phyloP scores from a whole-genome alignment of 148 eudicot genomes.

The Amaranthus palmeri region DNA sequence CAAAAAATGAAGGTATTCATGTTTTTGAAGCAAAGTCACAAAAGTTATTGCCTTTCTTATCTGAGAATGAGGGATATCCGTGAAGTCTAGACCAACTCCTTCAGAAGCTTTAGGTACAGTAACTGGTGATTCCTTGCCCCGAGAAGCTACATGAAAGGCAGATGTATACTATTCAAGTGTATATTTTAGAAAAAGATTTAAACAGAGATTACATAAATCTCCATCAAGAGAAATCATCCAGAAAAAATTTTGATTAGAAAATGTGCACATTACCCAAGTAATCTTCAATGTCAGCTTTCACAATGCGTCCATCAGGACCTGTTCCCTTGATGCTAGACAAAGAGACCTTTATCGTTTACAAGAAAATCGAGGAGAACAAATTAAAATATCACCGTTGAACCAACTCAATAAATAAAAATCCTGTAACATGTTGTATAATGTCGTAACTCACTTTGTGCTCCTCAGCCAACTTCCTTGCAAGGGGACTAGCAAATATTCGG shows the following conservation, averaged over 20 bases:
- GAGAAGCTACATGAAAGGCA: slow-evolving; percentile 51
- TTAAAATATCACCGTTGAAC: neutral
- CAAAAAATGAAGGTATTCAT: neutral
- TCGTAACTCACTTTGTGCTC: slow-evolving; percentile 54
- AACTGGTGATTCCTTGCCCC: slow-evolving; percentile 52
- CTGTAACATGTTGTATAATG: slow-evolving; percentile 4
- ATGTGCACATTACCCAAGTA: slow-evolving; percentile 58
- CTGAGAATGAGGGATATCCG: slow-evolving; percentile 77
- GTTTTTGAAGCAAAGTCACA: neutral
- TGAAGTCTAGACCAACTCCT: slow-evolving; percentile 50
- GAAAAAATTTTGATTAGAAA: neutral
- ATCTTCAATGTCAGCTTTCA: slow-evolving; percentile 95
- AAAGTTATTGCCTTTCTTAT: slow-evolving; percentile 63
- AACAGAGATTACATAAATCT: neutral
- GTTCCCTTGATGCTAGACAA: slow-evolving; percentile 92
- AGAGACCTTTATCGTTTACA: slow-evolving; percentile 43
- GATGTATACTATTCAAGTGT: neutral
- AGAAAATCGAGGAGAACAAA: neutral
- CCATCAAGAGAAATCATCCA: neutral
- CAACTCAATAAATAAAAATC: neutral
- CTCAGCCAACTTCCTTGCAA: slow-evolving; percentile 90
- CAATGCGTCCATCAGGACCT: slow-evolving; percentile 87
- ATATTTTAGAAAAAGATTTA: neutral
- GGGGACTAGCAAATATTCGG: slow-evolving; percentile 95
- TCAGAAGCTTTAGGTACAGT: slow-evolving; percentile 45